These are phyloP conservation scores for Leersia perrieri DNA, from an alignment of 176 grass and related monocot genomes.

Conservation along the genomic window DNA sequence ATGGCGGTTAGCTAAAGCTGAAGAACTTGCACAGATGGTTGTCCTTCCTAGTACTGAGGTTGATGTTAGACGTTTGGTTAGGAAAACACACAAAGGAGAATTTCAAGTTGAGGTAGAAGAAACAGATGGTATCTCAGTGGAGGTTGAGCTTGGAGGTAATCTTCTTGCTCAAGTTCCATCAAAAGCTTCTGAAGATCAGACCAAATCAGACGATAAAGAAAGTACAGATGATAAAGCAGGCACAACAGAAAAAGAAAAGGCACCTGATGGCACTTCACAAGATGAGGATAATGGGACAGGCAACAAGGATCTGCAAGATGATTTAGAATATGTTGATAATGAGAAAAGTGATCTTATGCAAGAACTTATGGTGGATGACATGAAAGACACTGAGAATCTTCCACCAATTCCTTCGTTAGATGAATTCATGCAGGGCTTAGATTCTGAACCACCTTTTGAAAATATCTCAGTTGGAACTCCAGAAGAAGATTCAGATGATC, in stretches of 20 bases:
- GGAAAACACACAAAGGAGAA: conserved; percentile 98
- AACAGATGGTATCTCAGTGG: conserved; percentile 61
- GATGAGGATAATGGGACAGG: conserved; percentile 40
- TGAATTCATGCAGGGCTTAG: conserved; percentile 94
- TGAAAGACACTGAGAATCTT: conserved; percentile 69
- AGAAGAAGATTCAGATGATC: conserved; percentile 39
- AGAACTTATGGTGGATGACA: conserved; percentile 90
- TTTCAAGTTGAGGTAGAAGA: conserved; percentile 91
- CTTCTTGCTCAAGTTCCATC: conserved; percentile 38
- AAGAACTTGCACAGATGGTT: conserved; percentile 83
- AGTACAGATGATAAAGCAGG: conserved; percentile 24
- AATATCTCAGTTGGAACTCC: conserved; percentile 57
- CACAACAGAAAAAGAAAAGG: conserved; percentile 37
- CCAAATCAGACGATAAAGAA: conserved; percentile 42
- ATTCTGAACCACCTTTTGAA: conserved; percentile 93
- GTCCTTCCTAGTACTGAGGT: conserved; percentile 74
- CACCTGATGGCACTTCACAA: conserved; percentile 38
- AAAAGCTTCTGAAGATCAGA: conserved; percentile 43
- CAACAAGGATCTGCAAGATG: conserved; percentile 41
- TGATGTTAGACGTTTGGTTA: conserved; percentile 78
- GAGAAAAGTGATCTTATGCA: conserved; percentile 88
- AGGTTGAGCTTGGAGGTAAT: conserved; percentile 77
- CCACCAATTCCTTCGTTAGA: conserved; percentile 80
- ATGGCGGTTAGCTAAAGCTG: conserved; percentile 90
- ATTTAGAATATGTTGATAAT: conserved; percentile 49